Percentiles rank a stretch among this genome's conserved stretches.
Conservation (phyloP, 164 flowering plant species). For the Platanus orientalis region DNA sequence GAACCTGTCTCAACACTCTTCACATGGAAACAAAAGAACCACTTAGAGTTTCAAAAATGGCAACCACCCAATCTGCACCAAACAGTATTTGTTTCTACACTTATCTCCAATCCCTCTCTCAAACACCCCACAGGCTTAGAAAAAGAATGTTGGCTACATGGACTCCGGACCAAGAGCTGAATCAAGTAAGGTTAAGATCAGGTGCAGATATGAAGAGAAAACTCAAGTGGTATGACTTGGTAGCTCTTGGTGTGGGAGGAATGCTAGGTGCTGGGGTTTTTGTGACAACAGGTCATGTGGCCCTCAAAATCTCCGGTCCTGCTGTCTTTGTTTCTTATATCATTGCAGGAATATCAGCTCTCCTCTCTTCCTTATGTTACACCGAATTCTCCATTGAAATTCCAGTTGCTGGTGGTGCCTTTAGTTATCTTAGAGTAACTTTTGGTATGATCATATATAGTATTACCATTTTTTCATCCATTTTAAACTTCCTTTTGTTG, state of each 20-base stretch:
- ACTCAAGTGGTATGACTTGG: slow-evolving; percentile 71
- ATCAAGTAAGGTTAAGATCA: slow-evolving; percentile 62
- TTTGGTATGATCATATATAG: slow-evolving; percentile 60
- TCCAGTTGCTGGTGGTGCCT: slow-evolving; percentile 98
- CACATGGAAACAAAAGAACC: slow-evolving; percentile 16
- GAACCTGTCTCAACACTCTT: slow-evolving; percentile 13
- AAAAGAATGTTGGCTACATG: slow-evolving; percentile 68
- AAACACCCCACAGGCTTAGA: slow-evolving; percentile 62
- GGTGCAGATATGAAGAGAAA: slow-evolving; percentile 86
- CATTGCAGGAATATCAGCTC: slow-evolving; percentile 86
- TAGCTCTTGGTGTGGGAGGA: slow-evolving; percentile 87
- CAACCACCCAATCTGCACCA: slow-evolving; percentile 19
- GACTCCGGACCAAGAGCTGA: slow-evolving; percentile 75
- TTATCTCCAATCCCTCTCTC: slow-evolving; percentile 47
- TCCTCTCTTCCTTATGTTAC: slow-evolving; percentile 89
- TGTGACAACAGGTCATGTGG: slow-evolving; percentile 76
- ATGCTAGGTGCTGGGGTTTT: slow-evolving; percentile 97
- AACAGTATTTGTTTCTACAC: slow-evolving; percentile 14
- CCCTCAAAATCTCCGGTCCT: slow-evolving; percentile 59
- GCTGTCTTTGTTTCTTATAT: slow-evolving; percentile 77
- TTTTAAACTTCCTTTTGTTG: too few species aligned
- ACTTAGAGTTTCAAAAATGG: slow-evolving; percentile 21
- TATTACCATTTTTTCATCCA: too few species aligned
- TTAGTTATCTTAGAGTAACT: slow-evolving; percentile 78
- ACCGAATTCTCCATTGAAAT: slow-evolving; percentile 92